Evolutionary conservation across 2,329 filamentous ascomycete species (phyloP), one percentile per base, ranked within the genome.

Genomic region (Ophioceras dolichostomum): DNA sequence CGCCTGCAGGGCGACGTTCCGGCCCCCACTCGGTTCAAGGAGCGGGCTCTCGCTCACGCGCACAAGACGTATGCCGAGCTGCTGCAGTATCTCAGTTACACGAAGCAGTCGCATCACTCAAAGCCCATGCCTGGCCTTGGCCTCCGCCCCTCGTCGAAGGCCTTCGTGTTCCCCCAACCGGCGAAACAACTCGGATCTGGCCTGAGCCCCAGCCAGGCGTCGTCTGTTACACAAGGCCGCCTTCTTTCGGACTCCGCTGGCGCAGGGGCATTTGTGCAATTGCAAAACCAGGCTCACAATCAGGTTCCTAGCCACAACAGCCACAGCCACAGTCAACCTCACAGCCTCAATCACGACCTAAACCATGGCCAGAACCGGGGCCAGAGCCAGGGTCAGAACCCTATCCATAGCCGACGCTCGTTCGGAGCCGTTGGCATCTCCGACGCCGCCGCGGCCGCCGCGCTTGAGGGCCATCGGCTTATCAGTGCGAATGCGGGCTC

Each of bases 11-110:
- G 42, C 36, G 56, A 55, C 6, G 41, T 38, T 14, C 42, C 52
- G 13, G 49, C 56, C 4, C 55, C 56, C 13, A 38, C 51, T 13
- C 59, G 58, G 8, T 84, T 84, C 50, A 79, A 76, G 45, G 81
- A 86, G 44, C 79, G 75, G 44, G 73, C 74, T 3, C 59, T 87
- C 18, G 64, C 70, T 12, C 78, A 76, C 59, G 83, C 82, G n/a
- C 79, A 87, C 52, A 68, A 68, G 45, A 71, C 79, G 22, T 88
- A 88, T 55, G 65, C 82, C 34, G 78, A 85, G 44, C 66, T 89
- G 7, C 60, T 88, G 4, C 60, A 74, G 9, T 75, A 73, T 44
- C 62, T 83, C 6, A 75, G 82, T 42, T 68, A 73, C 37, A 64
- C 63, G 16, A 76, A 73, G 40, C 76, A 66, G 47, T 55, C 61